Percentiles rank a stretch among this genome's conserved stretches.
These are phyloP conservation scores for Podila verticillata DNA, from an alignment of 192 early-diverging fungal species.

Conservation along the genomic window DNA sequence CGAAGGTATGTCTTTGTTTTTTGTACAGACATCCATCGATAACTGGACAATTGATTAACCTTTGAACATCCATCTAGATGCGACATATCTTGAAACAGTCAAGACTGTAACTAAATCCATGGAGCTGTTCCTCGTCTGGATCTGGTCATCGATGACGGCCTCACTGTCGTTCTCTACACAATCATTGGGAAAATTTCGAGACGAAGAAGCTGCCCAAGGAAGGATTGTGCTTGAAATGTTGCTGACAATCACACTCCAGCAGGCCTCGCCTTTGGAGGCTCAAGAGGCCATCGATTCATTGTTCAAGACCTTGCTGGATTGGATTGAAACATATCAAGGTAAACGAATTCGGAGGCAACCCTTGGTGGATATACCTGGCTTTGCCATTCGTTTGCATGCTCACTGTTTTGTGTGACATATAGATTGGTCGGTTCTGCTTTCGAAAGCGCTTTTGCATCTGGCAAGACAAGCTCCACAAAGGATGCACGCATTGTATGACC, in stretches of 20 bases:
- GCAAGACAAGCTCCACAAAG: constrained; percentile 12
- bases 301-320: constrained; percentile 17
- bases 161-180: neutral
- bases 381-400: too few species aligned
- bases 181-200: neutral
- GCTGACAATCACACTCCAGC: constrained; percentile 14
- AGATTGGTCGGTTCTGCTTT: constrained; percentile 22
- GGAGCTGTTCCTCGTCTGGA: constrained; percentile 20
- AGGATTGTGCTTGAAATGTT: constrained; percentile 16
- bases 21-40: neutral
- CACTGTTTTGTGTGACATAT: neutral
- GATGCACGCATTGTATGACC: constrained; percentile 6
- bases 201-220: constrained; percentile 12
- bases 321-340: constrained; percentile 30
- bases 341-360: neutral
- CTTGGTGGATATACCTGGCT: too few species aligned
- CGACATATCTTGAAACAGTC: constrained; percentile 5
- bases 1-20: neutral
- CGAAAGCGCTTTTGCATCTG: constrained; percentile 37
- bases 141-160: constrained; percentile 6
- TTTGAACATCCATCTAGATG: neutral
- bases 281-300: constrained; percentile 3
- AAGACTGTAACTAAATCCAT: constrained; percentile 15
- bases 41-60: neutral
- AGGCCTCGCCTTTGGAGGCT: neutral